These are phyloP conservation scores for barrel medic (Medicago truncatula) DNA, from an alignment of 306 rosid species.

Conservation along the genomic window DNA sequence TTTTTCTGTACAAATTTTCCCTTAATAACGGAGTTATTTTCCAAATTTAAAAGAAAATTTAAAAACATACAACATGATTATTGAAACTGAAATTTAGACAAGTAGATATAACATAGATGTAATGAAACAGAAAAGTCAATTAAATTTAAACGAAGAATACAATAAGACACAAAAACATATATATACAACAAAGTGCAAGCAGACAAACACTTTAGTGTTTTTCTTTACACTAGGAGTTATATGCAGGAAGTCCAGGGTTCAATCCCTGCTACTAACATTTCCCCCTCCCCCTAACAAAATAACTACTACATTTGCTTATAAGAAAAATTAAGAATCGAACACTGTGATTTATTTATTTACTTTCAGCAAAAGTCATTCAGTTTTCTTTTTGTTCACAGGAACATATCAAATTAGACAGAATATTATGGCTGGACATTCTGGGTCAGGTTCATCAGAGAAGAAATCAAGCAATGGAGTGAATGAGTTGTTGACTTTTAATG, in stretches of 20 bases:
- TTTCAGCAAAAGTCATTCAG: constrained; percentile 19
- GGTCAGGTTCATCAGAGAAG: constrained; percentile 62
- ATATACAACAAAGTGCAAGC: neutral
- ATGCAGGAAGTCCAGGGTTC: no score
- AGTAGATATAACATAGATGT: neutral
- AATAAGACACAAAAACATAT: no score
- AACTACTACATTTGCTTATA: no score
- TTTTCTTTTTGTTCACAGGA: constrained; percentile 39
- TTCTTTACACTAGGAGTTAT: no score
- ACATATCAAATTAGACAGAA: constrained; percentile 32
- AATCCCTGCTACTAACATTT: no score
- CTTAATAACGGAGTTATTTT: neutral
- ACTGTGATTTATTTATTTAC: neutral
- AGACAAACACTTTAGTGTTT: neutral
- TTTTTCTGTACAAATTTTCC: neutral
- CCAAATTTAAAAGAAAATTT: neutral
- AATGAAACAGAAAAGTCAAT: neutral
- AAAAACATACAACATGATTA: neutral
- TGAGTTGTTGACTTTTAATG: constrained; percentile 73
- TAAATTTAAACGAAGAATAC: no score
- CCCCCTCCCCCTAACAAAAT: no score
- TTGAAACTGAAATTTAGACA: neutral
- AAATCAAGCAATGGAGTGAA: constrained; percentile 64
- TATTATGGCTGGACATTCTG: constrained; percentile 73
- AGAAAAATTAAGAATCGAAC: no score